Evolutionary conservation across 495 filamentous ascomycete genomes (phyloP).

Genomic region (Penicillium manginii): DNA sequence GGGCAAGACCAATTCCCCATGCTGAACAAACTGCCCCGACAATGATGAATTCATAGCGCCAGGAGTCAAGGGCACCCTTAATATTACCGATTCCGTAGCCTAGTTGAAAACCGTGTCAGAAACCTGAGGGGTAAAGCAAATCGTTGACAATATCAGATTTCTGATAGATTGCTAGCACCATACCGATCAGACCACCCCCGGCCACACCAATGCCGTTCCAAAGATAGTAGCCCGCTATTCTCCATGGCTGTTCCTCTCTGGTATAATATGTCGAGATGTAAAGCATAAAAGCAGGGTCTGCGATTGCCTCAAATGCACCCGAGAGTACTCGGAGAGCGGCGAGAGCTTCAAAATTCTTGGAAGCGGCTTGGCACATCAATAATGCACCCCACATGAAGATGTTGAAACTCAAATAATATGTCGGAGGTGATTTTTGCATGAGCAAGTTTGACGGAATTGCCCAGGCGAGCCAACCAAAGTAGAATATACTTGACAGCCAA

Average conservation of each 20-base stretch:
- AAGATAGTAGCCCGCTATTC: slow-evolving; percentile 64
- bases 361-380: slow-evolving; percentile 42
- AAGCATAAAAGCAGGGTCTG: slow-evolving; percentile 36
- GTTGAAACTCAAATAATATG: slow-evolving; percentile 58
- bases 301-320: slow-evolving; percentile 53
- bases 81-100: slow-evolving; percentile 64
- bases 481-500: slow-evolving; percentile 58
- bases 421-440: slow-evolving; percentile 55
- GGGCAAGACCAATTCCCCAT: slow-evolving; percentile 43
- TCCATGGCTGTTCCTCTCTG: slow-evolving; percentile 57
- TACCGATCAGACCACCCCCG: slow-evolving; percentile 51
- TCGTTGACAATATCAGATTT: too few relatives aligned
- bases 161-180: neutral
- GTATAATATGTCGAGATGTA: slow-evolving; percentile 46
- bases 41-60: slow-evolving; percentile 60
- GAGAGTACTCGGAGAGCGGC: slow-evolving; percentile 54
- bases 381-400: slow-evolving; percentile 60
- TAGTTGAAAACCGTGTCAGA: slow-evolving; percentile 17
- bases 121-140: too few relatives aligned
- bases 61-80: slow-evolving; percentile 52
- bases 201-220: slow-evolving; percentile 63
- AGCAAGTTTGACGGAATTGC: slow-evolving; percentile 51
- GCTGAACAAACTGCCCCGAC: slow-evolving; percentile 41
- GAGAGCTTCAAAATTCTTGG: slow-evolving; percentile 51
- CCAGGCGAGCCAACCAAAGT: slow-evolving; percentile 58